phyloP scores from a whole-genome alignment of 1,284 basidiomycete genomes.

The Apiotrichum akiyoshidainum region DNA sequence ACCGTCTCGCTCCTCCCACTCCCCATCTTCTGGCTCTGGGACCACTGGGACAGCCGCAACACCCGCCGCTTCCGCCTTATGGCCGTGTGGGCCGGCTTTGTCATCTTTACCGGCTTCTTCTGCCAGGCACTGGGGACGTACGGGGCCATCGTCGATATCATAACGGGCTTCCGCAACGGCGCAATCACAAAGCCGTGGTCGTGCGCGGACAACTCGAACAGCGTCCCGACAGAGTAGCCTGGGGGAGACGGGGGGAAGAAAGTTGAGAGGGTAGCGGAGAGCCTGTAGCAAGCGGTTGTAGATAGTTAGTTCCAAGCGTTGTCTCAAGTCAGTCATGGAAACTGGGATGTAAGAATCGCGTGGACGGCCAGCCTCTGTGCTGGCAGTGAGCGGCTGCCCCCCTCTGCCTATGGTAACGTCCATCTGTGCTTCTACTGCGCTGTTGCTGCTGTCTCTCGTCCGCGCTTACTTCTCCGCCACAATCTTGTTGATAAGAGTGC shows the following conservation, averaged over 20 bases:
- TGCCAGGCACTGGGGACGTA: constrained; percentile 31
- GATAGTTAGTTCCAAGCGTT: too few species aligned
- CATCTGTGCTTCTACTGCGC: too few species aligned
- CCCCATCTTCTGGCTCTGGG: constrained; percentile 36
- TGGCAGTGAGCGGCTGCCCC: too few species aligned
- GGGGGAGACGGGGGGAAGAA: too few species aligned
- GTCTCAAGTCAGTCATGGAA: too few species aligned
- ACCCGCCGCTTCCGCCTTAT: constrained; percentile 4
- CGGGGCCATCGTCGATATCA: constrained; percentile 24
- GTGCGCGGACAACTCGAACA: constrained; percentile 24
- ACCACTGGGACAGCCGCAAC: constrained; percentile 25
- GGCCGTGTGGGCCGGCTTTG: constrained; percentile 23
- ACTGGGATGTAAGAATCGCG: too few species aligned
- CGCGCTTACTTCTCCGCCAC: constrained; percentile 43
- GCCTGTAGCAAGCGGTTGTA: too few species aligned
- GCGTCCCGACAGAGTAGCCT: too few species aligned
- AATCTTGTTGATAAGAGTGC: constrained; percentile 52
- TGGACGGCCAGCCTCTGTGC: too few species aligned
- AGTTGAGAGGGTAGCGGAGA: too few species aligned
- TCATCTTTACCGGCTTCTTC: constrained; percentile 31
- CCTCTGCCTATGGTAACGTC: too few species aligned
- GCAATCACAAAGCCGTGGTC: constrained; percentile 19
- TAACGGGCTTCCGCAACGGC: constrained; percentile 2
- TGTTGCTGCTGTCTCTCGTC: too few species aligned
- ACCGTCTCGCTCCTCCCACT: constrained; percentile 18